These are phyloP conservation scores for Chlamydomonas reinhardtii DNA, from an alignment of 163 green algal species.

Conservation along the genomic window DNA sequence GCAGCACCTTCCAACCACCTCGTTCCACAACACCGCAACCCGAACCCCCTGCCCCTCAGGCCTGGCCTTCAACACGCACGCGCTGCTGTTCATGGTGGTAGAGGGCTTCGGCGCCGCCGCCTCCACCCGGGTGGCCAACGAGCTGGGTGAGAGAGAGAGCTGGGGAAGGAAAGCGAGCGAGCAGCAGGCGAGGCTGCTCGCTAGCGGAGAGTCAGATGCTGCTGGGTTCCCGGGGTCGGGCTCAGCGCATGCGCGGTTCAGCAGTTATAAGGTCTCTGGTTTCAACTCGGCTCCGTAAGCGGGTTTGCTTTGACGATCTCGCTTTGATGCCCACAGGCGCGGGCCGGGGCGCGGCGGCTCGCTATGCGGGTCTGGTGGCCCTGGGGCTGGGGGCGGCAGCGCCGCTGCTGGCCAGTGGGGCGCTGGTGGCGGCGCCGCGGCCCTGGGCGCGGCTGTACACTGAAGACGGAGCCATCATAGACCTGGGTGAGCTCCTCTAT, in stretches of 20 bases:
- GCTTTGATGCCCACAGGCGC: slow-evolving; percentile 30
- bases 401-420: neutral
- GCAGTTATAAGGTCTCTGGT: too few relatives aligned
- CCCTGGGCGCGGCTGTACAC: slow-evolving; percentile 39
- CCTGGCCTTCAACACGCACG: slow-evolving; percentile 52
- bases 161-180: neutral
- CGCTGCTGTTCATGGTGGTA: slow-evolving; percentile 57
- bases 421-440: neutral
- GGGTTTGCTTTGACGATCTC: too few relatives aligned
- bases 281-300: too few relatives aligned
- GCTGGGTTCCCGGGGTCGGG: too few relatives aligned
- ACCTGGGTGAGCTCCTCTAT: slow-evolving; percentile 12
- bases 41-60: neutral
- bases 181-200: neutral
- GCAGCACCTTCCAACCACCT: too few relatives aligned
- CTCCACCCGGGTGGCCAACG: slow-evolving; percentile 49
- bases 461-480: neutral
- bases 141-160: slow-evolving; percentile 44
- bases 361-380: neutral
- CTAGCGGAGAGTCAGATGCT: too few relatives aligned
- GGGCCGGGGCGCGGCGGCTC: slow-evolving; percentile 3
- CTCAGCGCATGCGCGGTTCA: too few relatives aligned
- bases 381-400: slow-evolving; percentile 15
- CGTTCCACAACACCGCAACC: too few relatives aligned
- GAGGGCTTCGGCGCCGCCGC: slow-evolving; percentile 46